Conservation (phyloP, 495 filamentous ascomycete genomes). For the Penicillium desertorum region DNA sequence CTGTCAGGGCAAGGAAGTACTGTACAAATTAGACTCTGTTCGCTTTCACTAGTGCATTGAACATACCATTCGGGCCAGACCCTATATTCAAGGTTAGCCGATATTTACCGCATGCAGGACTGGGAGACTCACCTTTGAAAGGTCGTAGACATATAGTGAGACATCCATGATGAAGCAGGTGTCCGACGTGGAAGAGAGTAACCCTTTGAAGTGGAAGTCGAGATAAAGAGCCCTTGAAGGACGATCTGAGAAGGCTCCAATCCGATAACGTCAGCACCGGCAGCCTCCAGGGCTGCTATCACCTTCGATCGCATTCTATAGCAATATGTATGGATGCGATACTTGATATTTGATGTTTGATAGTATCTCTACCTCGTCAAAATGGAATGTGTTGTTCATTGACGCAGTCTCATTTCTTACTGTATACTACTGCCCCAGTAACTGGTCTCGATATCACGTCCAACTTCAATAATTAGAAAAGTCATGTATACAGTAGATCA, state of each 20-base stretch:
- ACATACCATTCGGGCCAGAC: conserved; percentile 50
- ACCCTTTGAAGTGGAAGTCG: neutral
- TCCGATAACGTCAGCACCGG: conserved; percentile 41
- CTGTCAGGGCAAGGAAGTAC: conserved; percentile 53
- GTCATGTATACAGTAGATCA: neutral
- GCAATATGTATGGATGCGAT: neutral
- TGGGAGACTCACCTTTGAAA: conserved; percentile 63
- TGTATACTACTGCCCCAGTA: neutral
- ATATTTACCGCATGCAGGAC: neutral
- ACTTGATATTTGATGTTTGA: neutral
- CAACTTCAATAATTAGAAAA: neutral
- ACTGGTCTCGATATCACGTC: neutral
- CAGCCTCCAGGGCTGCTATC: conserved; percentile 18
- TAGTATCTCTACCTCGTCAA: neutral
- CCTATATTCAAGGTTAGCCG: conserved; percentile 15
- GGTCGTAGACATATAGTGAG: conserved; percentile 89
- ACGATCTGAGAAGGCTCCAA: conserved; percentile 26
- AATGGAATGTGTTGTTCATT: neutral
- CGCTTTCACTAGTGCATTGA: conserved; percentile 1
- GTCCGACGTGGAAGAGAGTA: neutral
- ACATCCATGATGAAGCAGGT: conserved; percentile 65
- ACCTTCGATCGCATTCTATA: conserved; percentile 25
- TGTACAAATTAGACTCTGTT: conserved; percentile 14
- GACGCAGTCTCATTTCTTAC: neutral
- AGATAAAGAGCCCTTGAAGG: conserved; percentile 18